Conservation (phyloP, 176 grass and related monocot species). For the Carex kokanica region DNA sequence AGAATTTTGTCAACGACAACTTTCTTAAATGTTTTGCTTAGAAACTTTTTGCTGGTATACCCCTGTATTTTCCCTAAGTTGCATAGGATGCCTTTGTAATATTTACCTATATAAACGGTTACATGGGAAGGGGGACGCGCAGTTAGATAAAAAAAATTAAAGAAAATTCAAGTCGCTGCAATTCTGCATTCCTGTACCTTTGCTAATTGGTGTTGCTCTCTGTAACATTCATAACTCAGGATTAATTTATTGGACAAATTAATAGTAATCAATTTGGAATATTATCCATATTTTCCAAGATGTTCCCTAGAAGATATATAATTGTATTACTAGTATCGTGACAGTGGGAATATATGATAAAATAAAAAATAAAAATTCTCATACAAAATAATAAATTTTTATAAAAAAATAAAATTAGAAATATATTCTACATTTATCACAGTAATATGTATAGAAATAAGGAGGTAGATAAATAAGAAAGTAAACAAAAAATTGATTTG, state of each 20-base stretch:
- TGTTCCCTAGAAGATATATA: not conserved
- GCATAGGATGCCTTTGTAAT: not conserved
- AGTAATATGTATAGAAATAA: too few species aligned
- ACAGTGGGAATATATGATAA: too few species aligned
- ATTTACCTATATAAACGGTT: not conserved
- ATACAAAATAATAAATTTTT: too few species aligned
- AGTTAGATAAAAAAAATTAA: not conserved
- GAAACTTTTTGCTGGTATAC: not conserved
- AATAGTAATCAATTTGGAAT: not conserved
- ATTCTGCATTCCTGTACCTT: not conserved
- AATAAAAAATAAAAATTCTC: too few species aligned
- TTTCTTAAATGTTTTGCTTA: constrained; percentile 7
- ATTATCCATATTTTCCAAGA: not conserved
- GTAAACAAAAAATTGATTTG: too few species aligned
- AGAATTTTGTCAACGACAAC: constrained; percentile 11
- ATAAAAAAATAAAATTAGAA: too few species aligned
- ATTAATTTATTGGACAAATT: not conserved
- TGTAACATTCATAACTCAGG: not conserved
- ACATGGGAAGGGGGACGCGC: not conserved
- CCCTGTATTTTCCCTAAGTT: not conserved
- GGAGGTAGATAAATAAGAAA: too few species aligned
- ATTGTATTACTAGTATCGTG: too few species aligned
- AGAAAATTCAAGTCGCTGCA: not conserved
- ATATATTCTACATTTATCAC: too few species aligned
- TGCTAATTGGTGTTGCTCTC: not conserved